A percentile compares a stretch with the other conserved stretches of the same genome.
Conservation (phyloP, 225 moss, liverwort and hornwort species). For the Sphagnum tenellum region DNA sequence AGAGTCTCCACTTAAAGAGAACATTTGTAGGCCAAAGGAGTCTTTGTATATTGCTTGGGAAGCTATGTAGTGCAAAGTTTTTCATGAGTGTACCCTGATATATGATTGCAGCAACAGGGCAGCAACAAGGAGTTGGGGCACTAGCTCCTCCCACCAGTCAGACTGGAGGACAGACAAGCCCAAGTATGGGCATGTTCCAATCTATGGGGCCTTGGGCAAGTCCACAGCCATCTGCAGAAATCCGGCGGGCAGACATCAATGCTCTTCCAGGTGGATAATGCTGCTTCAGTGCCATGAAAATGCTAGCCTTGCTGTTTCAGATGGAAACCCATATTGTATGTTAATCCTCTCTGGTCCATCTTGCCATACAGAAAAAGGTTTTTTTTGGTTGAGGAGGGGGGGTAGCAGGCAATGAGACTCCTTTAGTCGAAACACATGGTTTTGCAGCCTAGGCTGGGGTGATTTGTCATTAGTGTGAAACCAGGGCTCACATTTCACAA, state of each 20-base stretch:
- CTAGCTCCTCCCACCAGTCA: slow-evolving; percentile 32
- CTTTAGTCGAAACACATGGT: slow-evolving; percentile 37
- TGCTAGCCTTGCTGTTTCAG: slow-evolving; percentile 25
- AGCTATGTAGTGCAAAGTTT: no score
- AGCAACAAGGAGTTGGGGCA: slow-evolving; percentile 28
- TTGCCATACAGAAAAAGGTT: background rate
- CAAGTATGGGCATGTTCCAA: slow-evolving; percentile 19
- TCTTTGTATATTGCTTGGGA: no score
- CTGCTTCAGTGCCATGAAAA: slow-evolving; percentile 1
- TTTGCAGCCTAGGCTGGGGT: slow-evolving; percentile 17
- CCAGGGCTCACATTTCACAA: slow-evolving; percentile 3
- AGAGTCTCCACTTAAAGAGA: no score
- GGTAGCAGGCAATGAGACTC: slow-evolving; percentile 38
- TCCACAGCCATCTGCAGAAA: slow-evolving; percentile 23
- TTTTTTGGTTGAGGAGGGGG: no score
- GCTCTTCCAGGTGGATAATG: slow-evolving; percentile 53
- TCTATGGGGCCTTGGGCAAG: slow-evolving; percentile 36
- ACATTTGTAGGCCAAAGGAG: no score
- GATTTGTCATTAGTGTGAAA: slow-evolving; percentile 13
- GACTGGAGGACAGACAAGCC: slow-evolving; percentile 21
- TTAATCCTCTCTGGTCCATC: background rate
- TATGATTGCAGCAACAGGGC: slow-evolving; percentile 32
- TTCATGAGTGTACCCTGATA: background rate
- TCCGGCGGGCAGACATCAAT: slow-evolving; percentile 51
- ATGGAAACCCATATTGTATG: background rate